Base-by-base conservation (phyloP, 2,329 filamentous ascomycete genomes). In the Aspergillus fructus region DNA sequence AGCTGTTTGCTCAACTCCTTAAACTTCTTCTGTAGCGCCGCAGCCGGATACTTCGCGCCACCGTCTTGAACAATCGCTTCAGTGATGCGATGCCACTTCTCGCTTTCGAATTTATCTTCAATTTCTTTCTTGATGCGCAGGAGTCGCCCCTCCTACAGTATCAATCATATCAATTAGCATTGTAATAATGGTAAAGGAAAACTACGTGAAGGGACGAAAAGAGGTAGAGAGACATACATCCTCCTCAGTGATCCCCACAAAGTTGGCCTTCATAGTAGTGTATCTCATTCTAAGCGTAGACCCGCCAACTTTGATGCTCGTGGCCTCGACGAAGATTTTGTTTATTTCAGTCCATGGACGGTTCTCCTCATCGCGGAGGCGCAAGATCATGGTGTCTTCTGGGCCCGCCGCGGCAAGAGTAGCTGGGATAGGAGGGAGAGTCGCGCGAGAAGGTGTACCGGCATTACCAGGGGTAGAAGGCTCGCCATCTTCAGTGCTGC, bases 211-310 rank as follows among this genome's bases (percentile, higher is more conserved):
- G 19, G 33, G 19, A 13, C 19, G 5, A 39, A 27, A 27, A 27
- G 24, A 37, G 39, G 42, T 7, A 8, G 12, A n/a, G 34, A 37
- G 12, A 67, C 68, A 58, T 66, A 72, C 71, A 64, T 78, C 72
- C 37, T 73, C 73, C 17, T 66, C 62, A 19, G 61, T 65, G 55
- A 78, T 68, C 15, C 67, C 62, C 11, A 66, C 67, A 58, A 78
- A 75, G 53, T 77, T 76, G 13, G 68, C 69, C 58, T 74, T 76
- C 53, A 77, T 68, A 15, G 70, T 65, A 9, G 59, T 62, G 55
- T 78, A 78, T 9, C 77, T 69, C 53, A 73, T 74, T 5, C 71
- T 69, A 15, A 78, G 59, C 1, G 75, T 77, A 15, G 69, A 71
- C 3, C 55, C 57, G 1, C 68, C 74, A 13, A 73, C 67, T 6